These are phyloP conservation scores for Kodamaea arcana DNA, from an alignment of 1,139 yeast species.

Conservation along the genomic window DNA sequence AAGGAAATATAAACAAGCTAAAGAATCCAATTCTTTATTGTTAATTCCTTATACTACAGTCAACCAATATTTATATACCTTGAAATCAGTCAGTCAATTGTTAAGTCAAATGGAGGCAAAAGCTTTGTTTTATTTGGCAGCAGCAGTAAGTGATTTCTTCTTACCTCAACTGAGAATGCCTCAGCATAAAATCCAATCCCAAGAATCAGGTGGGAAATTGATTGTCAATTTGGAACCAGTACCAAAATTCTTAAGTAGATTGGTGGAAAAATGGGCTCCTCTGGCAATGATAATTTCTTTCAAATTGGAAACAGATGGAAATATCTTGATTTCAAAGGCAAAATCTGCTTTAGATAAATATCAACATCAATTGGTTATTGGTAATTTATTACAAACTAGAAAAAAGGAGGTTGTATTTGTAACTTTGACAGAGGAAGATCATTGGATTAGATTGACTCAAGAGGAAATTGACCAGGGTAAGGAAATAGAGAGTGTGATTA, in stretches of 20 bases:
- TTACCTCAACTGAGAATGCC: conserved; percentile 82
- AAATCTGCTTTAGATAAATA: conserved; percentile 74
- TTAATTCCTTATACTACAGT: conserved; percentile 90
- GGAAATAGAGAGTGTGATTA: conserved; percentile 73
- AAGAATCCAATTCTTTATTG: conserved; percentile 55
- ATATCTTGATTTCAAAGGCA: conserved; percentile 71
- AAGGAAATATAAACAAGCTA: conserved; percentile 59
- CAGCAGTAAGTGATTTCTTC: conserved; percentile 96
- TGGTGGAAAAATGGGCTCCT: conserved; percentile 95
- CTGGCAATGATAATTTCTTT: conserved; percentile 92
- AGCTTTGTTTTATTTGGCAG: conserved; percentile 85
- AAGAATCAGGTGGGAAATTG: conserved; percentile 65
- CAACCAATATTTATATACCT: conserved; percentile 84
- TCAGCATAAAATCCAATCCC: conserved; percentile 91
- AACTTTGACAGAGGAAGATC: conserved; percentile 37
- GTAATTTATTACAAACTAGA: conserved; percentile 85
- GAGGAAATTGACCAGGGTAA: conserved; percentile 34
- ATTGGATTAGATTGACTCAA: conserved; percentile 51
- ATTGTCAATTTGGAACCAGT: conserved; percentile 90
- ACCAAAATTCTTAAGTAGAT: conserved; percentile 82
- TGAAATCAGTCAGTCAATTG: conserved; percentile 61
- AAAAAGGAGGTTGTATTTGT: conserved; percentile 88
- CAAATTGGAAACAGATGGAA: conserved; percentile 84
- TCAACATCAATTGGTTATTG: conserved; percentile 91
- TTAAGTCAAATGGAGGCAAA: conserved; percentile 49